Evolutionary conservation across 2,329 filamentous ascomycete genomes (phyloP), one percentile per base, ranked within the genome.

Genomic region (Mariannaea sp.): DNA sequence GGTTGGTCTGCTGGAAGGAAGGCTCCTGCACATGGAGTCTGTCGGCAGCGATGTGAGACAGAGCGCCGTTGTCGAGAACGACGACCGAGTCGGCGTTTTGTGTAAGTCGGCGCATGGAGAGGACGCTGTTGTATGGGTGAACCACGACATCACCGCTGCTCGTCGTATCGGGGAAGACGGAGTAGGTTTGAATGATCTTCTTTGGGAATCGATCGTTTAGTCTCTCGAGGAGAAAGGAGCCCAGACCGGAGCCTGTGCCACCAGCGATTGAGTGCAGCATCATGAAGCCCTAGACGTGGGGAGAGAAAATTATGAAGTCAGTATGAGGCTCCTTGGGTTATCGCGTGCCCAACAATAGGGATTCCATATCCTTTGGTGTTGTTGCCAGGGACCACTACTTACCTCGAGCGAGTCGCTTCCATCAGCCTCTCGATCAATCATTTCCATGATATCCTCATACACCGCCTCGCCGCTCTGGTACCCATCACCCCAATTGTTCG

Each of bases 151-250:
- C 91, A 49, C 87, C 86, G 3, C 85, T 84, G 63, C 89, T 91
- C 55, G 90, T 90, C 0, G 90, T 96, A 71, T 97, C 94, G 2
- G 94, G 93, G 66, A 99, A 99, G 46, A 99, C 95, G 0, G 93
- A 97, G 75, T 99, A 99, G 35, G 94, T 97, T 76, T 99, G 94
- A 53, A 99, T 97, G 60, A 99, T 86, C 80, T 99, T 99, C 77
- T 99, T 99, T 29, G 95, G 94, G 65, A 97, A 99, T 43, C 92
- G 84, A 73, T 99, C 94, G 72, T 99, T 99, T 72, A 99, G 86
- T 59, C 92, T 83, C 75, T 99, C 95, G 14, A 99, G 84, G 56
- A 99, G 82, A 69, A 95, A 99, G 22, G 92, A 96, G 19, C 94
- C 94, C 39, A 99, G 76, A n/a, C 94, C 94, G 17, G 92, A 97